These are phyloP conservation scores for Ciborinia camelliae DNA, from an alignment of 2,329 filamentous ascomycete genomes.

Conservation along the genomic window DNA sequence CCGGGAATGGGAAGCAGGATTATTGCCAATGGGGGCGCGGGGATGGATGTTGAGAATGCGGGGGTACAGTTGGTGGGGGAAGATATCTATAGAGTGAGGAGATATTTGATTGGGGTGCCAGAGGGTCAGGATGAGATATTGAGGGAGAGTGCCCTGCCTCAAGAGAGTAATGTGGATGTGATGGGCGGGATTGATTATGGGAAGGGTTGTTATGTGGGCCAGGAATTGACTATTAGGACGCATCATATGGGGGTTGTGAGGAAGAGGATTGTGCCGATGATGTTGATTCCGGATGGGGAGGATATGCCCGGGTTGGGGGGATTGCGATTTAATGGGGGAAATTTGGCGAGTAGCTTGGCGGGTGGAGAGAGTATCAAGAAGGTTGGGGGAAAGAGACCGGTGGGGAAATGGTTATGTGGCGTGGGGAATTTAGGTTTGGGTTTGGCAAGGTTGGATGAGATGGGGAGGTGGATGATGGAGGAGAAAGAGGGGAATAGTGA, in stretches of 20 bases:
- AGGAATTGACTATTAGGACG: slow-evolving; percentile 94
- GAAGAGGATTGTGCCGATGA: slow-evolving; percentile 80
- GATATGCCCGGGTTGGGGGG: slow-evolving; percentile 42
- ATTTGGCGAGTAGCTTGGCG: slow-evolving; percentile 48
- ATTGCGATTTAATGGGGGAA: slow-evolving; percentile 44
- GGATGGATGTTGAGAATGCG: slow-evolving; percentile 40
- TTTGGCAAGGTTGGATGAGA: slow-evolving; percentile 81
- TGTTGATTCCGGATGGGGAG: slow-evolving; percentile 58
- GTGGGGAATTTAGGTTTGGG: slow-evolving; percentile 85
- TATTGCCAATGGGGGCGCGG: slow-evolving; percentile 39
- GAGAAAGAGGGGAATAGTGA: slow-evolving; percentile 52
- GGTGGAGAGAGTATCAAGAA: slow-evolving; percentile 33
- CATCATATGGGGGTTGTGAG: slow-evolving; percentile 91
- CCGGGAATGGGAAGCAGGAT: slow-evolving; percentile 55
- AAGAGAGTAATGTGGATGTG: slow-evolving; percentile 85
- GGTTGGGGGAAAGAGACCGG: slow-evolving; percentile 53
- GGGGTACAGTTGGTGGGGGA: neutral
- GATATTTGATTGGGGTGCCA: slow-evolving; percentile 76
- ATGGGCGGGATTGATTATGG: slow-evolving; percentile 85
- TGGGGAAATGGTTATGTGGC: slow-evolving; percentile 76
- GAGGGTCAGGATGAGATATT: slow-evolving; percentile 82
- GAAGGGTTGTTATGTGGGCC: slow-evolving; percentile 96
- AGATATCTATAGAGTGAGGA: slow-evolving; percentile 41
- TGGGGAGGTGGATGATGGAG: slow-evolving; percentile 76
- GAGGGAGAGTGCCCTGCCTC: slow-evolving; percentile 68